Evolutionary conservation across 164 flowering plant species (phyloP).

Genomic region (Buxus sempervirens): DNA sequence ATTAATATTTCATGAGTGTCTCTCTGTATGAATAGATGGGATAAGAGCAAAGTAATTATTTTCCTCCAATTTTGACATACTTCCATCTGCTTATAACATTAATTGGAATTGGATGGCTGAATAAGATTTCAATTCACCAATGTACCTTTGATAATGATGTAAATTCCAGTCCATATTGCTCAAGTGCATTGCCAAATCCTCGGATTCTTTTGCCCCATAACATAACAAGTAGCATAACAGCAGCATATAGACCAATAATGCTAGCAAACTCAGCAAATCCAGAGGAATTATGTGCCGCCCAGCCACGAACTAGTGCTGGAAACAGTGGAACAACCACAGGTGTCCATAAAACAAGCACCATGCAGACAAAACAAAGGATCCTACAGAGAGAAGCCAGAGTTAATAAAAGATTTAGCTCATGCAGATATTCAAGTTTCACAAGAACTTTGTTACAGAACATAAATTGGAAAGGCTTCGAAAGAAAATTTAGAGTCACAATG

Average conservation of each 20-base stretch:
- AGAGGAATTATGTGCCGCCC: constrained; percentile 56
- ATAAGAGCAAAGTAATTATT: too few relatives aligned
- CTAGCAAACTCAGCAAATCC: constrained; percentile 61
- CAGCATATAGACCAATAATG: constrained; percentile 65
- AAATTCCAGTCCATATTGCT: constrained; percentile 80
- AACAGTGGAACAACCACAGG: constrained; percentile 82
- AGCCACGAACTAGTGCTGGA: constrained; percentile 75
- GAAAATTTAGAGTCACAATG: not conserved
- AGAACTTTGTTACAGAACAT: not conserved
- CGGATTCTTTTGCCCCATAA: constrained; percentile 89
- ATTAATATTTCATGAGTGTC: too few relatives aligned
- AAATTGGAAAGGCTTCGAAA: not conserved
- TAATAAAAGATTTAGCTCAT: not conserved
- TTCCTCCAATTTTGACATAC: too few relatives aligned
- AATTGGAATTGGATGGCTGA: not conserved
- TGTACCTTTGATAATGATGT: constrained; percentile 55
- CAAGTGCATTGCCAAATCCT: constrained; percentile 58
- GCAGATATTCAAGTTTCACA: not conserved
- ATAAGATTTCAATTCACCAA: not conserved
- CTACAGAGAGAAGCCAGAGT: constrained; percentile 25
- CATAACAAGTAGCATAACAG: constrained; percentile 57
- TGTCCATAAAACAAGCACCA: constrained; percentile 93
- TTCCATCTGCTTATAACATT: too few relatives aligned
- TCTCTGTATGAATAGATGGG: too few relatives aligned
- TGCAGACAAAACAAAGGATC: constrained; percentile 65